Base-by-base conservation (phyloP, 495 filamentous ascomycete species). In the Aspergillus hancockii region DNA sequence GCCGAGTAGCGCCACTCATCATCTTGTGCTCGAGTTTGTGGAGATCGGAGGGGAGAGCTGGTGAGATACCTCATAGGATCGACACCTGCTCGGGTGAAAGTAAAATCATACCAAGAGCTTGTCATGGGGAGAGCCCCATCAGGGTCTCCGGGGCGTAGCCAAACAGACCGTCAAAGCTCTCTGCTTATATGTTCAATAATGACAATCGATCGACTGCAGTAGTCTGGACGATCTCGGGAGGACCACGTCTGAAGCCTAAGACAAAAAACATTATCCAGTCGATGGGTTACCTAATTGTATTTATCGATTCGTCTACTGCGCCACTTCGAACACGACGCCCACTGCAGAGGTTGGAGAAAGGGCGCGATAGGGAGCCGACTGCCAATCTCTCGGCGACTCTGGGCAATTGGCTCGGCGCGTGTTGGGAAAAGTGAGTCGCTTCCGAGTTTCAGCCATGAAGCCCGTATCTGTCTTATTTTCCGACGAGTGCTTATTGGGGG, bases 371-470 rank as follows among this genome's bases (percentile, higher is more conserved):
- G 38, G 51, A 16, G 52, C 54, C 40, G 61, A 60, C 14, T 71
- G 72, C 68, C 72, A 73, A 71, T 65, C 63, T 69, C 72, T 73
- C 55, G 70, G 72, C 72, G 63, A 62, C 67, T 66, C 72, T 64
- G 55, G 64, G 64, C 70, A 58, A 65, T 56, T 49, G 49, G 65
- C 60, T 61, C 49, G 59, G 58, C 54, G 49, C 31, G 38, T 54
- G 52, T 21, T 49, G 57, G 57, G 19, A 23, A 45, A 23, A 23
- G 18, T 23, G 43, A 47, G 8, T 47, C 43, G 43, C 47, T 52
- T 22, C 53, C 22, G 52, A 30, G 52, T 14, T 54, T 58, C 55
- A 38, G 47, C 47, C 36, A 22, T 47, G 16, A 12, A 10, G n/a
- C 45, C 18, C n/a, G 13, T 18, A 41, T 41, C 14, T n/a, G 16